Conservation (phyloP, 768 basidiomycete genomes). For the Pulveroboletus frians region DNA sequence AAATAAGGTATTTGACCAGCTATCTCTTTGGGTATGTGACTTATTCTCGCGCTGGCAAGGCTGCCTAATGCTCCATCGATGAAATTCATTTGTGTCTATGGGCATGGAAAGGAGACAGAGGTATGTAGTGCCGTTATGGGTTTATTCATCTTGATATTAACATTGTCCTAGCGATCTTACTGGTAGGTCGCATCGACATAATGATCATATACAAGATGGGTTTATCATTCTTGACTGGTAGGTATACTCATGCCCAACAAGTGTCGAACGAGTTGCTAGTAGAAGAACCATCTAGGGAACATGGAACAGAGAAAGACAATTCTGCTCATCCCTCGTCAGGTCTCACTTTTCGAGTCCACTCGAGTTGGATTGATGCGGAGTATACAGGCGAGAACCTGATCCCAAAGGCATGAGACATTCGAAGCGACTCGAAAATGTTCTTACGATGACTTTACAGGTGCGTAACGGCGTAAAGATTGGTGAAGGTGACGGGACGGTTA, state of each 20-base stretch:
- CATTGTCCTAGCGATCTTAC: slow-evolving; percentile 63
- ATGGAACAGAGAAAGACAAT: slow-evolving; percentile 37
- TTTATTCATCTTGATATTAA: neutral
- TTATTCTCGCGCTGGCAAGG: slow-evolving; percentile 32
- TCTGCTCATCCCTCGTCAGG: slow-evolving; percentile 46
- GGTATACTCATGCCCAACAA: slow-evolving; percentile 70
- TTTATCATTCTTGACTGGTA: slow-evolving; percentile 18
- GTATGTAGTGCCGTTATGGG: slow-evolving; percentile 34
- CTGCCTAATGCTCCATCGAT: slow-evolving; percentile 87
- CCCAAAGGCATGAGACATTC: slow-evolving; percentile 45
- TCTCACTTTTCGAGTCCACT: slow-evolving; percentile 43
- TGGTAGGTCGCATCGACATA: slow-evolving; percentile 45
- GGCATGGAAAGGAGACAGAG: slow-evolving; percentile 94
- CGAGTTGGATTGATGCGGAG: slow-evolving; percentile 81
- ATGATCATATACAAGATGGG: neutral
- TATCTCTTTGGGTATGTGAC: neutral
- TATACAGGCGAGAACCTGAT: slow-evolving; percentile 58
- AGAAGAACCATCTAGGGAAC: slow-evolving; percentile 46
- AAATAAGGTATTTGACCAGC: slow-evolving; percentile 49
- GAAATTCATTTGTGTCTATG: slow-evolving; percentile 91
- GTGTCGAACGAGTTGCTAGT: slow-evolving; percentile 56
- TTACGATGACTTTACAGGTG: slow-evolving; percentile 35
- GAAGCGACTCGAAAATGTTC: neutral
- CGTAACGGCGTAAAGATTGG: slow-evolving; percentile 87
- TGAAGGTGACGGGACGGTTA: slow-evolving; percentile 94